These are phyloP conservation scores for Ophiostoma pallidulum DNA, from an alignment of 2,329 filamentous ascomycete species.

Conservation along the genomic window DNA sequence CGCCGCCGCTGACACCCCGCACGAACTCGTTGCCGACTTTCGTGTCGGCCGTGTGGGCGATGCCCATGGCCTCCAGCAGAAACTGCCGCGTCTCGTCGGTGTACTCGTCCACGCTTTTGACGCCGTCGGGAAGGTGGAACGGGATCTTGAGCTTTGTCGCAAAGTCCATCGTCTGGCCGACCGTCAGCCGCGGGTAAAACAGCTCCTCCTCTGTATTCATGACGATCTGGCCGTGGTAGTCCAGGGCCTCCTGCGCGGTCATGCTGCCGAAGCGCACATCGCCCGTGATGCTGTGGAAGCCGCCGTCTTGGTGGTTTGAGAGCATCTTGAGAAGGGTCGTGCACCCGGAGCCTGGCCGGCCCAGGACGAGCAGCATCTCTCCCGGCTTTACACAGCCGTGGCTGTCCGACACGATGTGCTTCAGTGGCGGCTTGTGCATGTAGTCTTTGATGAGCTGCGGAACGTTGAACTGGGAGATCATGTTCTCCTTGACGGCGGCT, in stretches of 20 bases:
- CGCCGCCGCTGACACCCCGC: conserved; percentile 34
- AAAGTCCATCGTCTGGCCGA: conserved; percentile 59
- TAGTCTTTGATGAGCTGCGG: conserved; percentile 43
- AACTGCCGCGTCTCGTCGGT: conserved; percentile 40
- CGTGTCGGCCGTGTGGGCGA: conserved; percentile 56
- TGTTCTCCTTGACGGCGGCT: conserved; percentile 23
- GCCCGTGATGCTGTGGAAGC: conserved; percentile 55
- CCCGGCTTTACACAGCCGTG: conserved; percentile 46
- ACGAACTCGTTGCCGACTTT: conserved; percentile 60
- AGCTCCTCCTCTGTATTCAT: conserved; percentile 61
- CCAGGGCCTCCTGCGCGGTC: conserved; percentile 34
- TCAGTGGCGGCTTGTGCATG: conserved; percentile 46
- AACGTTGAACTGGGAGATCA: conserved; percentile 47
- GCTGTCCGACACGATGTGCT: conserved; percentile 55
- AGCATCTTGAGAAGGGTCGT: conserved; percentile 51
- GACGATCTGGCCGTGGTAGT: conserved; percentile 26
- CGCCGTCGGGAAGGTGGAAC: conserved; percentile 34
- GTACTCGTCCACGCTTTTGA: conserved; percentile 35
- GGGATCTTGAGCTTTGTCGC: conserved; percentile 53
- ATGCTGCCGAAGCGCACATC: conserved; percentile 52
- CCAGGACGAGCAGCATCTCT: conserved; percentile 49
- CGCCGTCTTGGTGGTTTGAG: conserved; percentile 59
- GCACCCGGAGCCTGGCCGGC: conserved; percentile 49
- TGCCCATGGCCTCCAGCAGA: conserved; percentile 46
- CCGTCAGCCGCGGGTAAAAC: conserved; percentile 59